Conservation (phyloP, 805 yeast genomes). For the Torulaspora indica region DNA sequence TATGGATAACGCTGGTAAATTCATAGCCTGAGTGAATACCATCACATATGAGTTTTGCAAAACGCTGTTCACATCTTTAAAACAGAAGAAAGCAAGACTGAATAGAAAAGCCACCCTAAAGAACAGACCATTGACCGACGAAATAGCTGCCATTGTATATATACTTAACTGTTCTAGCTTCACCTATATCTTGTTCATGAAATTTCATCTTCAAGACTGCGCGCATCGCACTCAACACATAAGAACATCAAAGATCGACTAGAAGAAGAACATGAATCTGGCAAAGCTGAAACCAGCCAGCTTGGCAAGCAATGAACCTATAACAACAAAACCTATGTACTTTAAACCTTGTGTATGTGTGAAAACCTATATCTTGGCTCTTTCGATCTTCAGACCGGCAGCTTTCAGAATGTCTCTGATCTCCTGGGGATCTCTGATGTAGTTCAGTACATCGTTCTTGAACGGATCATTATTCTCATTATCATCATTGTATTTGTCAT, state of each 20-base stretch:
- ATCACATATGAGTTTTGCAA: constrained; percentile 44
- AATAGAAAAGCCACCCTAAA: constrained; percentile 44
- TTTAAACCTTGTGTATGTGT: not conserved
- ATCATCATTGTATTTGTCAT: constrained; percentile 7
- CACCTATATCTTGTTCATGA: not conserved
- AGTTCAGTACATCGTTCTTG: constrained; percentile 18
- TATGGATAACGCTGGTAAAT: constrained; percentile 37
- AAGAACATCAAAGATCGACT: not conserved
- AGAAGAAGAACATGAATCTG: not conserved
- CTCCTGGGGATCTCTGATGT: constrained; percentile 20
- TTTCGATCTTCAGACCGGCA: constrained; percentile 14
- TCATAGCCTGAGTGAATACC: constrained; percentile 59
- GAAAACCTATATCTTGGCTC: constrained; percentile 4
- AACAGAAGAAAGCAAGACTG: constrained; percentile 42
- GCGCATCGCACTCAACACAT: not conserved
- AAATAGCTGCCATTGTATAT: constrained; percentile 45
- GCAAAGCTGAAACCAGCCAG: not conserved
- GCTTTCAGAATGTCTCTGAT: constrained; percentile 13
- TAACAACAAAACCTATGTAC: constrained; percentile 1
- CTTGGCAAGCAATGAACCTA: not conserved
- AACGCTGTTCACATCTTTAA: constrained; percentile 46
- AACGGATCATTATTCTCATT: constrained; percentile 10
- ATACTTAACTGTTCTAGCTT: not conserved
- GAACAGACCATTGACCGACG: constrained; percentile 47
- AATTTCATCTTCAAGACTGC: not conserved